Conservation (phyloP, 2,329 filamentous ascomycete genomes). For the Huntiella moniliformis region DNA sequence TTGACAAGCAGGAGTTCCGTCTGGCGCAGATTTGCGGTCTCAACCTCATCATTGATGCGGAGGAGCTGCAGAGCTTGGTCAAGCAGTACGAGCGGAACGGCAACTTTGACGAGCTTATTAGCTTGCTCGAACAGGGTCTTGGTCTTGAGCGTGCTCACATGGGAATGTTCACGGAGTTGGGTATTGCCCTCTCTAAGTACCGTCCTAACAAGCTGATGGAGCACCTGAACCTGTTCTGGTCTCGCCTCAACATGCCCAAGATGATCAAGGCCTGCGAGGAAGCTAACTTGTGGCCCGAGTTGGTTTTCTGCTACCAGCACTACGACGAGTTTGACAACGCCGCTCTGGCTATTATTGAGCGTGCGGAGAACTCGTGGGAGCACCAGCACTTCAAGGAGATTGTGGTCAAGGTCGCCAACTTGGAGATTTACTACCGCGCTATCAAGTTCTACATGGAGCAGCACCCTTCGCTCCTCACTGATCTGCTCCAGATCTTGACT, state of each 20-base stretch:
- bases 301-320: slow-evolving; percentile 95
- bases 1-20: slow-evolving; percentile 96
- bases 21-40: slow-evolving; percentile 97
- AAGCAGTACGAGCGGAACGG: slow-evolving; percentile 94
- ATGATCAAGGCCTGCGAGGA: slow-evolving; percentile 87
- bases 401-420: slow-evolving; percentile 87
- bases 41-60: slow-evolving; percentile 92
- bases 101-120: slow-evolving; percentile 96
- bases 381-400: slow-evolving; percentile 99
- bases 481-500: slow-evolving; percentile 82
- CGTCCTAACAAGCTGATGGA: slow-evolving; percentile 95
- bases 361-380: slow-evolving; percentile 93
- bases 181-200: slow-evolving; percentile 83
- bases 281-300: slow-evolving; percentile 88
- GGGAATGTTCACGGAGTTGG: slow-evolving; percentile 91
- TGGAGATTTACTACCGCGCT: slow-evolving; percentile 97
- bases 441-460: slow-evolving; percentile 96
- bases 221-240: slow-evolving; percentile 97
- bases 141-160: slow-evolving; percentile 85
- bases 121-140: slow-evolving; percentile 81
- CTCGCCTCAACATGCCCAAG: slow-evolving; percentile 92
- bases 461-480: slow-evolving; percentile 88
- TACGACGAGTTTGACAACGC: slow-evolving; percentile 98
- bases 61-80: slow-evolving; percentile 81
- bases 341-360: slow-evolving; percentile 92